These are phyloP conservation scores for Pleurotus platypus DNA, from an alignment of 768 basidiomycete genomes.

Conservation along the genomic window DNA sequence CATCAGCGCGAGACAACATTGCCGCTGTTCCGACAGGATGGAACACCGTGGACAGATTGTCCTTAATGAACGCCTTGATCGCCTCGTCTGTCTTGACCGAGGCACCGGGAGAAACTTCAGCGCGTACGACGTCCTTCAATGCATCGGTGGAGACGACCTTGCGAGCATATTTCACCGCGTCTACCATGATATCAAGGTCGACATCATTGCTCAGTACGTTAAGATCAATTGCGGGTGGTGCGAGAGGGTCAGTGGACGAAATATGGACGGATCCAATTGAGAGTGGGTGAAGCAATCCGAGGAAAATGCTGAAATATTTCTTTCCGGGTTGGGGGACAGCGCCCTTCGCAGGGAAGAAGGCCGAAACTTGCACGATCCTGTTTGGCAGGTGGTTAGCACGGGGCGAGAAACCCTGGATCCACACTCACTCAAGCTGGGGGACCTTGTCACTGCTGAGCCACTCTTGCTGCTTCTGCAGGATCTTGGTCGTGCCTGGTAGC, in stretches of 20 bases:
- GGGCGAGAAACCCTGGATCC: not conserved
- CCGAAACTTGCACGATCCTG: conserved; percentile 10
- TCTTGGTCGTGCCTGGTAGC: not conserved
- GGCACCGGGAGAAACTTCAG: conserved; percentile 14
- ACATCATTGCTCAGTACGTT: conserved; percentile 27
- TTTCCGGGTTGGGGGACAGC: conserved; percentile 12
- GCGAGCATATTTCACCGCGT: conserved; percentile 19
- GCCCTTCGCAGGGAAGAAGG: conserved; percentile 9
- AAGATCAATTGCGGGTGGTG: conserved; percentile 39
- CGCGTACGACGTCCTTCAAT: conserved; percentile 1
- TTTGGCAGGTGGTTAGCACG: not conserved
- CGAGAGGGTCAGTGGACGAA: conserved; percentile 33
- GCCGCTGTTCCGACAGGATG: conserved; percentile 24
- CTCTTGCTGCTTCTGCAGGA: not conserved
- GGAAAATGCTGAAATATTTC: conserved; percentile 16
- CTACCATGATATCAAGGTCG: conserved; percentile 17
- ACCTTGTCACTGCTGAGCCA: conserved; percentile 9
- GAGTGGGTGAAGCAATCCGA: conserved; percentile 28
- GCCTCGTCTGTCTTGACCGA: conserved; percentile 10
- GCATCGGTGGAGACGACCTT: conserved; percentile 11
- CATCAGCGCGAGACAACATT: conserved; percentile 24
- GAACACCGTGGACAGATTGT: conserved; percentile 4
- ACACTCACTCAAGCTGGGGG: conserved; percentile 15
- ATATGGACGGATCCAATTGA: conserved; percentile 38
- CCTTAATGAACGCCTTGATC: conserved; percentile 12